These are phyloP conservation scores for Dothideomycetes sp. DNA, from an alignment of 2,329 filamentous ascomycete species.

Conservation along the genomic window DNA sequence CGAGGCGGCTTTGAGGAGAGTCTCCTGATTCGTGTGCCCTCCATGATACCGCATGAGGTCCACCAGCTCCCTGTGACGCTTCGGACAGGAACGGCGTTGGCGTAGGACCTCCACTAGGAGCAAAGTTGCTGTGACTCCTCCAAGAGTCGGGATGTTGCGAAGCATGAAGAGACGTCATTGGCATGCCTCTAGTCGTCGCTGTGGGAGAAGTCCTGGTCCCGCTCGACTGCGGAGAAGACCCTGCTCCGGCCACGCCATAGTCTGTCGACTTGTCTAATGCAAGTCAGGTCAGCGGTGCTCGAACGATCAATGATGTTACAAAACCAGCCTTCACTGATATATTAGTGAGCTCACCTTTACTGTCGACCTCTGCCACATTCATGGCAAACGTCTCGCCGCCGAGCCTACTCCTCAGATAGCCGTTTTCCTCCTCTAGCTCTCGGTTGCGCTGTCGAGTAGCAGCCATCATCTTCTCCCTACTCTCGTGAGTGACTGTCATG, in stretches of 20 bases:
- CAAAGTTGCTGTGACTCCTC: slow-evolving; percentile 5
- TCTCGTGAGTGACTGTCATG: slow-evolving; percentile 37
- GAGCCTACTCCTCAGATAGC: slow-evolving; percentile 39
- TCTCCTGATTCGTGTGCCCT: slow-evolving; percentile 1
- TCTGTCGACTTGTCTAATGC: slow-evolving; percentile 6
- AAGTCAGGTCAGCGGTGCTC: too few relatives aligned
- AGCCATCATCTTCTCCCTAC: slow-evolving; percentile 33
- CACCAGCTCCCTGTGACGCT: slow-evolving; percentile 1
- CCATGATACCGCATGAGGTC: slow-evolving; percentile 4
- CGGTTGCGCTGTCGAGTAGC: slow-evolving; percentile 42
- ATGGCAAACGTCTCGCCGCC: slow-evolving; percentile 28
- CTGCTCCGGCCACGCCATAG: slow-evolving; percentile 2
- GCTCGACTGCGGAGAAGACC: slow-evolving; percentile 3
- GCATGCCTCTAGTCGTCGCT: slow-evolving; percentile 1
- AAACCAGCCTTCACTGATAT: too few relatives aligned
- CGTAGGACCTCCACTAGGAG: slow-evolving; percentile 1
- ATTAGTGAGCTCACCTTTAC: slow-evolving; percentile 2
- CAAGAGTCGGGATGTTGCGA: slow-evolving; percentile 5
- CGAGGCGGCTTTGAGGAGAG: not conserved
- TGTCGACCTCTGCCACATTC: slow-evolving; percentile 4
- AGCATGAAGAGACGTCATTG: not conserved
- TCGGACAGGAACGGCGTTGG: slow-evolving; percentile 3
- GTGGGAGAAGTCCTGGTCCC: slow-evolving; percentile 7
- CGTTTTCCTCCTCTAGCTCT: slow-evolving; percentile 44
- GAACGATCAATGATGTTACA: too few relatives aligned